phyloP scores from a whole-genome alignment of 2,329 filamentous ascomycete species.

The Diaporthe velutina region DNA sequence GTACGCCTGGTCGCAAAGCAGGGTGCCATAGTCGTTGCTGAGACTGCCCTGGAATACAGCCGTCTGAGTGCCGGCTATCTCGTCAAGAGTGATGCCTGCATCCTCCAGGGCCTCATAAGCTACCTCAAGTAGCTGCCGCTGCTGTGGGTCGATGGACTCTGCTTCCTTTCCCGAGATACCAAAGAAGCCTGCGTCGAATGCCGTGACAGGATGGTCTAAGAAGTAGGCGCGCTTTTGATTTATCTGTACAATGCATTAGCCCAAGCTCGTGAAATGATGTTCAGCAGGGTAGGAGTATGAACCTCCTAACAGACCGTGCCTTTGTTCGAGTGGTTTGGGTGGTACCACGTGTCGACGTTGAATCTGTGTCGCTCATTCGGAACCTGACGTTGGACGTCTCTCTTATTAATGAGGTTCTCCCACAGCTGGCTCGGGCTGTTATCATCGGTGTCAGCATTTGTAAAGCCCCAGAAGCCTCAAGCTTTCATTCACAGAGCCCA shows the following conservation, averaged over 20 bases:
- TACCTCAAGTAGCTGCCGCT: constrained; percentile 49
- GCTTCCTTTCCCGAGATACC: constrained; percentile 53
- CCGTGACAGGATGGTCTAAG: constrained; percentile 46
- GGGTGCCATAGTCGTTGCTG: constrained; percentile 42
- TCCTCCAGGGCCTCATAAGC: constrained; percentile 51
- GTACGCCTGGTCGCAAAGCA: constrained; percentile 14
- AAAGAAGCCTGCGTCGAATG: constrained; percentile 52
- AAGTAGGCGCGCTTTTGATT: constrained; percentile 47
- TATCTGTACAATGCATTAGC: not conserved
- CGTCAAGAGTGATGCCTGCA: constrained; percentile 47
- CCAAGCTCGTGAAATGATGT: constrained; percentile 45
- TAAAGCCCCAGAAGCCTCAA: not conserved
- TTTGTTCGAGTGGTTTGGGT: constrained; percentile 50
- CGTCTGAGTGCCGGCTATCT: constrained; percentile 46
- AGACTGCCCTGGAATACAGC: constrained; percentile 49
- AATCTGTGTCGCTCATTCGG: constrained; percentile 48
- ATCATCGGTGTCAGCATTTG: not conserved
- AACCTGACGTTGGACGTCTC: constrained; percentile 40
- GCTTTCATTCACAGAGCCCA: not conserved
- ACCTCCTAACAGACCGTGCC: constrained; percentile 38
- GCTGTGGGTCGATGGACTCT: constrained; percentile 50
- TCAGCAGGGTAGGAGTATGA: too few relatives aligned
- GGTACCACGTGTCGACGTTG: constrained; percentile 49
- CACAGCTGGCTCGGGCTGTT: constrained; percentile 30
- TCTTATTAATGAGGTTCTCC: constrained; percentile 30